Base-by-base conservation (phyloP, 2,329 filamentous ascomycete species). In the Emergomyces africanus region DNA sequence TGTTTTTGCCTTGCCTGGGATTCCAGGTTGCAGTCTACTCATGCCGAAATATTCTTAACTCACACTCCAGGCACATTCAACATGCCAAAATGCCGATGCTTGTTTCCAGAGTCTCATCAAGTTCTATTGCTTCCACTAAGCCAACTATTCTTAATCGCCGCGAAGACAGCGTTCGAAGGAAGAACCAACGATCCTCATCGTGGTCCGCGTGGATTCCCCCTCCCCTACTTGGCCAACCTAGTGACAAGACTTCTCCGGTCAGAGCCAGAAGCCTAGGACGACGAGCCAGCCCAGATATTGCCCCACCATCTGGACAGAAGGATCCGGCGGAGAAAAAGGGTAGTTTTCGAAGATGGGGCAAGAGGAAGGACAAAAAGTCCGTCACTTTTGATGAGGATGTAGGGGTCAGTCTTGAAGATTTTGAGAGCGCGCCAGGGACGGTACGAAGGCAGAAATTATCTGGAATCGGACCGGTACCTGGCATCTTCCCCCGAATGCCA, bases 341-440 rank as follows among this genome's bases (percentile, higher is more conserved):
- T 8, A 49, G 55, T 49, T 48, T 48, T 48, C 42, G 42, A 23
- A 28, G 15, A 30, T 57, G 54, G 55, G 20, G 54, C n/a, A 60
- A 54, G 23, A 46, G 53, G 25, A 42, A 51, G 20, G 49, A 60
- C 20, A 58, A 60, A 20, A 64, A 62, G 42, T 58, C 53, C 6
- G 62, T 57, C 53, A 60, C 60, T n/a, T 60, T 62, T 41, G 64
- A 62, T 35, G 61, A 65, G 18, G 25, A 56, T 39, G 25, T 28
- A 6, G 46, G 54, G 30, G 28, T 23, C 2, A 51, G 35, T 18
- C 53, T 39, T 42, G 41, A 48, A 2, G 60, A 60, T 25, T n/a
- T 57, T 12, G 46, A 51, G 2, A 64, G 63, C 49, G 60, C 61
- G 10, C 42, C 48, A 2, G 64, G 61, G 20, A 65, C 64, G 2